Conservation (phyloP, 108 stramenopile species). For the Aurantiochytrium sp. region DNA sequence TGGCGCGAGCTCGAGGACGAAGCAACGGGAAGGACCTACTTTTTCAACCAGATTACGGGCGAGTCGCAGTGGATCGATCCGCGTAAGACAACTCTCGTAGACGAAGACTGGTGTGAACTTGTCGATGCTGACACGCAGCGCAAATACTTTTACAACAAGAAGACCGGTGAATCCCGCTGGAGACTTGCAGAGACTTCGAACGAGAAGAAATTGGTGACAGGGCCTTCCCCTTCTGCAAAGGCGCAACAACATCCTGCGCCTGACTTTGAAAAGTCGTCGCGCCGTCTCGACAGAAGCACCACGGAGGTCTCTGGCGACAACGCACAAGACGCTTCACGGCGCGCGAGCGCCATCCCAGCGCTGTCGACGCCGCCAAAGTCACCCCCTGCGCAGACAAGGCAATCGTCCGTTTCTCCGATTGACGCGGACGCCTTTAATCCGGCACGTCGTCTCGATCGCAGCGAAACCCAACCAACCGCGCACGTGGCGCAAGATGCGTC, state of each 20-base stretch:
- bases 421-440: background rate
- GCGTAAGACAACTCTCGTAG: background rate
- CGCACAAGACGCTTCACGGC: no score
- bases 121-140: background rate
- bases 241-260: background rate
- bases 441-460: background rate
- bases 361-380: no score
- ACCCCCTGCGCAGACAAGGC: no score
- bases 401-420: no score
- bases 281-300: no score
- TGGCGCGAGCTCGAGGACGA: background rate
- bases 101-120: slow-evolving; percentile 1
- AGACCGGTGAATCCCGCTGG: background rate
- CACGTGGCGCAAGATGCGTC: background rate
- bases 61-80: slow-evolving; percentile 18
- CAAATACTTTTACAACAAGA: slow-evolving; percentile 7
- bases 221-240: background rate
- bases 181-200: no score
- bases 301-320: no score
- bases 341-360: no score
- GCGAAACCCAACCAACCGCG: background rate
- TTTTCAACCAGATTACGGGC: background rate
- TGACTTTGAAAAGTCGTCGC: no score
- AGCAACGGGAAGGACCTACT: background rate
- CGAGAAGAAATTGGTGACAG: background rate